Base-by-base conservation (phyloP, 2,329 filamentous ascomycete genomes). In the Ceratocystis variospora region DNA sequence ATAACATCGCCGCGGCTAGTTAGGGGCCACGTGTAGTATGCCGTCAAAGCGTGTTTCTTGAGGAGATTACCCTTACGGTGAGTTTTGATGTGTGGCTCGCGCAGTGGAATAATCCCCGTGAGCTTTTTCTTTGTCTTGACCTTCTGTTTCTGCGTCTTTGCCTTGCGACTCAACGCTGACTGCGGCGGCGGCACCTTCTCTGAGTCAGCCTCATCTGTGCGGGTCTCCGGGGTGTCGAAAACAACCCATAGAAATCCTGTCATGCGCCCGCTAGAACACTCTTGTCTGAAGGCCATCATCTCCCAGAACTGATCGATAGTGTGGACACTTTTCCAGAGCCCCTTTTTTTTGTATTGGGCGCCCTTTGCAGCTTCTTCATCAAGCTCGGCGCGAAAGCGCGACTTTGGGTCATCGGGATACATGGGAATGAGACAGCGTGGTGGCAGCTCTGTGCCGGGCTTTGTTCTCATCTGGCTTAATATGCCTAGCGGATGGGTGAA, bases 281-380 rank as follows among this genome's bases (percentile, higher is more conserved):
- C 94, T 74, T 97, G 94, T 66, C 94, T 82, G 73, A 89, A 97
- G 0, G 92, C 87, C 93, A 99, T 97, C 82, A 96, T 88, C 69
- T 99, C 94, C 94, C 94, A 99, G 72, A 99, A 99, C 70, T 92
- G 86, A n/a, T 92, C 89, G 50, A 99, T 77, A 0, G 85, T 88
- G 73, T 82, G 87, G 28, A 96, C 86, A 68, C 88, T 91, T 73
- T 86, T 88, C 94, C 94, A 99, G 66, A 83, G 80, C 0, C 88
- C 88, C 2, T 78, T 77, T 31, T 78, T 80, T 70, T 83, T 82
- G 70, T 81, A 76, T 65, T 77, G 77, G 4, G 76, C 76, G 1
- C 82, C 79, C 37, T 83, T 83, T 0, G 83, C 81, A 0, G 89
- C 81, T 73, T 95, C 90, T 41, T 93, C 89, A 71, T 99, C 93